Conservation (phyloP, 2,329 filamentous ascomycete species). For the Aspergillus sp. region DNA sequence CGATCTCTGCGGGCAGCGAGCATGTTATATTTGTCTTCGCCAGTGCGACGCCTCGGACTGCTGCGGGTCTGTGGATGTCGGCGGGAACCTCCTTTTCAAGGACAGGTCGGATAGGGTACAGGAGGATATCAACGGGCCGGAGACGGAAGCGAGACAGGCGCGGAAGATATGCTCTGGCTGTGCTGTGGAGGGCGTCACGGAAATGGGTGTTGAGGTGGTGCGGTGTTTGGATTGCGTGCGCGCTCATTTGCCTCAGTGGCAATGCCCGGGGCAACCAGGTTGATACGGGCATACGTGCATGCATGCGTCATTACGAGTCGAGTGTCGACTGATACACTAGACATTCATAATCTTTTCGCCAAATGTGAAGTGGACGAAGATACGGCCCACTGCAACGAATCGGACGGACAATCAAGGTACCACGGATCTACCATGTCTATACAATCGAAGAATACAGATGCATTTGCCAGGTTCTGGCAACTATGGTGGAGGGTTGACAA, state of each 20-base stretch:
- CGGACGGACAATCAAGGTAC: too few species aligned
- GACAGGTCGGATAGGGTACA: slow-evolving; percentile 2
- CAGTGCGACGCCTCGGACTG: slow-evolving; percentile 30
- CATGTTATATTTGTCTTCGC: slow-evolving; percentile 37
- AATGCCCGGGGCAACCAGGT: slow-evolving; percentile 1
- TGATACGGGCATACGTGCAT: neutral
- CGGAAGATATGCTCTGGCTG: slow-evolving; percentile 34
- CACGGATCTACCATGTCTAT: too few species aligned
- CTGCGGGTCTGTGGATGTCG: slow-evolving; percentile 5
- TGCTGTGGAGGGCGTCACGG: slow-evolving; percentile 32
- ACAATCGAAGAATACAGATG: too few species aligned
- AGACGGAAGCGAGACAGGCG: slow-evolving; percentile 6
- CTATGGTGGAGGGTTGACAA: too few species aligned
- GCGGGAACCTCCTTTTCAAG: slow-evolving; percentile 1
- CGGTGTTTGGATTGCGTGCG: slow-evolving; percentile 31
- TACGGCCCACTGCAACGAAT: too few species aligned
- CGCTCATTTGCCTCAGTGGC: slow-evolving; percentile 11
- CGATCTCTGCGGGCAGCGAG: slow-evolving; percentile 30
- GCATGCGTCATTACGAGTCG: neutral
- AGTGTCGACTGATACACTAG: too few species aligned
- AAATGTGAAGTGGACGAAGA: too few species aligned
- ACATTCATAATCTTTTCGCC: too few species aligned
- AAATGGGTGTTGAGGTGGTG: slow-evolving; percentile 29
- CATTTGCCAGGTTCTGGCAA: too few species aligned
- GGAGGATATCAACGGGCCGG: neutral